Conservation (phyloP, 345 rosid species). For the Arabis alpina region DNA sequence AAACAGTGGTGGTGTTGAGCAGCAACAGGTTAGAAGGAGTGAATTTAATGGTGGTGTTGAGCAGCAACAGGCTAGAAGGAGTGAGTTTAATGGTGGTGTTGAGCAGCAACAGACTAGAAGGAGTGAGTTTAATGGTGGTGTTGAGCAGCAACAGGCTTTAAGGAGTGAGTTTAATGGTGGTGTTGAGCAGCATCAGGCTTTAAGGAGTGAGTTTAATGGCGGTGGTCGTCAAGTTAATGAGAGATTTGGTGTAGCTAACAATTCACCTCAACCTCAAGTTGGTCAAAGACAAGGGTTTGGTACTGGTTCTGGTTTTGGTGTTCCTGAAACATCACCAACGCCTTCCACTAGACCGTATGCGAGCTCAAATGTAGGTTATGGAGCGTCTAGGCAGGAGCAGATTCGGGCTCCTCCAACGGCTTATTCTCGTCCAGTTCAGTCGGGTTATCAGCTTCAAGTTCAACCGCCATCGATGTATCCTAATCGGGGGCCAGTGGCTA, state of each 20-base stretch:
- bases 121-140: conserved; percentile 38
- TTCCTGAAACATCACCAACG: background rate
- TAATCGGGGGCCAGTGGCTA: conserved; percentile 75
- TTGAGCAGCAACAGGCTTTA: conserved; percentile 54
- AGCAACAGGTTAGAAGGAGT: conserved; percentile 49
- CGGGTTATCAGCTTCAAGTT: conserved; percentile 57
- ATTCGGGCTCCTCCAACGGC: conserved; percentile 44
- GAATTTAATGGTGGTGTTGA: conserved; percentile 42
- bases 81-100: conserved; percentile 38
- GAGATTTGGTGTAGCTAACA: conserved; percentile 45
- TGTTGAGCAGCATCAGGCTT: conserved; percentile 55
- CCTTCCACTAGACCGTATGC: conserved; percentile 37
- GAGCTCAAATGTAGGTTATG: conserved; percentile 47
- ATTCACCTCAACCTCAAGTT: conserved; percentile 43
- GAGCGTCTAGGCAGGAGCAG: conserved; percentile 50
- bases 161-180: conserved; percentile 43
- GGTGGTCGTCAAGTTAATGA: conserved; percentile 31
- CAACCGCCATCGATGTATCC: conserved; percentile 55
- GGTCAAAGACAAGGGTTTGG: conserved; percentile 47
- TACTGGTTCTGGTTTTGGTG: conserved; percentile 31
- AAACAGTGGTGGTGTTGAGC: conserved; percentile 46
- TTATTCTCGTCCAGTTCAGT: conserved; percentile 42
- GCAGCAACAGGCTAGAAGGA: conserved; percentile 52
- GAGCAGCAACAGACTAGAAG: conserved; percentile 54
- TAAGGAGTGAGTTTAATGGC: conserved; percentile 17